Conservation (phyloP, 2,329 filamentous ascomycete species). For the Harringtonia lauricola region DNA sequence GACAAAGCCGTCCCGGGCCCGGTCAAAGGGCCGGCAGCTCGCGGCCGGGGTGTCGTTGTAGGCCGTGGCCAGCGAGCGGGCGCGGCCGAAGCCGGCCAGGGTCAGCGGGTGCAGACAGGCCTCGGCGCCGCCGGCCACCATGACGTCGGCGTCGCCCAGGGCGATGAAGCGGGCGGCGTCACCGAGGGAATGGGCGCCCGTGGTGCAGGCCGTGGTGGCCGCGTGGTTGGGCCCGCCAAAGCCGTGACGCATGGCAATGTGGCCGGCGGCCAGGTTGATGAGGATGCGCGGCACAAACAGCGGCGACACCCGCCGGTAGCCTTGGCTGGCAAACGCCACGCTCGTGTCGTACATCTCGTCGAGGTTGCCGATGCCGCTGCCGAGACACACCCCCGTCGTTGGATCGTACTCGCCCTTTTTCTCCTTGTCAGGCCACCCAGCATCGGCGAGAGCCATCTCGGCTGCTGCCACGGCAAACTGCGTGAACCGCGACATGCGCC, state of each 20-base stretch:
- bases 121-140: conserved; percentile 92
- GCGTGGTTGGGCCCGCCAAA: conserved; percentile 88
- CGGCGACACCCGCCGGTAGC: conserved; percentile 86
- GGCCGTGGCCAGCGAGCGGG: conserved; percentile 71
- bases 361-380: conserved; percentile 90
- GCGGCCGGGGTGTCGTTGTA: conserved; percentile 59
- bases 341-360: conserved; percentile 83
- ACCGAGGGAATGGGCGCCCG: conserved; percentile 86
- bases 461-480: conserved; percentile 85
- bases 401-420: conserved; percentile 53
- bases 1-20: conserved; percentile 71
- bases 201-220: conserved; percentile 90
- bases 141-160: conserved; percentile 85
- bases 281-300: conserved; percentile 87
- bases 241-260: conserved; percentile 86
- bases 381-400: conserved; percentile 79
- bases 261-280: conserved; percentile 90
- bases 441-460: conserved; percentile 75
- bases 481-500: conserved; percentile 82
- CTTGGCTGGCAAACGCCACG: conserved; percentile 61
- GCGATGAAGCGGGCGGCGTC: conserved; percentile 89
- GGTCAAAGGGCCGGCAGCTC: conserved; percentile 76
- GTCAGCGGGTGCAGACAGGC: conserved; percentile 92
- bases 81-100: conserved; percentile 81
- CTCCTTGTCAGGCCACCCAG: conserved; percentile 54